phyloP scores from a whole-genome alignment of 2,329 filamentous ascomycete genomes.

The Pseudopithomyces maydicus region DNA sequence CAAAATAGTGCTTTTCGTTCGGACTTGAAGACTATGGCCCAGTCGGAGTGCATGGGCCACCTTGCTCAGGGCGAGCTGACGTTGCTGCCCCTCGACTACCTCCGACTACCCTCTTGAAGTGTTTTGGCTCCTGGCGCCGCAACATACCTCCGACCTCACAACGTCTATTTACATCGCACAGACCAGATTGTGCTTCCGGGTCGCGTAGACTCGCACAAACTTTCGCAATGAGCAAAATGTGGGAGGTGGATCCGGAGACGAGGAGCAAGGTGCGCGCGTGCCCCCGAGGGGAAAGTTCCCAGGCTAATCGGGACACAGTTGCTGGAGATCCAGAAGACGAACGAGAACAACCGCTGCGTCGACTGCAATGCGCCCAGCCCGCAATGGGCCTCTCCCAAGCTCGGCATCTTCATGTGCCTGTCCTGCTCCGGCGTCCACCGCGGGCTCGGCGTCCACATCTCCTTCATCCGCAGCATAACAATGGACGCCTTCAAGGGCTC shows the following conservation, averaged over 20 bases:
- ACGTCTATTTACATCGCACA: background rate
- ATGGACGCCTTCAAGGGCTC: conserved; percentile 98
- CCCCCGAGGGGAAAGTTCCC: conserved; percentile 2
- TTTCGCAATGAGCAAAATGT: conserved; percentile 72
- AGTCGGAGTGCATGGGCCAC: conserved; percentile 8
- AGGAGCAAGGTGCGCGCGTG: conserved; percentile 75
- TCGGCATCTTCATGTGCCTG: conserved; percentile 98
- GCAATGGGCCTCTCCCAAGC: conserved; percentile 96
- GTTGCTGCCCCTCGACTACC: conserved; percentile 14
- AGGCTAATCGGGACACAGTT: conserved; percentile 61
- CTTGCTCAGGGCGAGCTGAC: conserved; percentile 3
- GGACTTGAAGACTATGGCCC: background rate
- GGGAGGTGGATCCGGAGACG: conserved; percentile 98
- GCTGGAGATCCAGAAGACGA: conserved; percentile 85
- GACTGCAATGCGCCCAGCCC: conserved; percentile 95
- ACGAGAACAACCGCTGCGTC: conserved; percentile 88
- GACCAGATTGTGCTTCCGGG: background rate
- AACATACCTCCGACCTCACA: conserved; percentile 2
- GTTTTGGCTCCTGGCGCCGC: conserved; percentile 8
- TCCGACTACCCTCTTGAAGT: background rate
- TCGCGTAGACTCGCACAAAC: conserved; percentile 7
- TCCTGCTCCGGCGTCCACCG: conserved; percentile 94
- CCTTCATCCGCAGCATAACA: conserved; percentile 94
- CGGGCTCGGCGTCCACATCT: conserved; percentile 95
- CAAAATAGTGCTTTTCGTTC: background rate